phyloP scores from a whole-genome alignment of 495 filamentous ascomycete species.

The Talaromyces borbonicus region DNA sequence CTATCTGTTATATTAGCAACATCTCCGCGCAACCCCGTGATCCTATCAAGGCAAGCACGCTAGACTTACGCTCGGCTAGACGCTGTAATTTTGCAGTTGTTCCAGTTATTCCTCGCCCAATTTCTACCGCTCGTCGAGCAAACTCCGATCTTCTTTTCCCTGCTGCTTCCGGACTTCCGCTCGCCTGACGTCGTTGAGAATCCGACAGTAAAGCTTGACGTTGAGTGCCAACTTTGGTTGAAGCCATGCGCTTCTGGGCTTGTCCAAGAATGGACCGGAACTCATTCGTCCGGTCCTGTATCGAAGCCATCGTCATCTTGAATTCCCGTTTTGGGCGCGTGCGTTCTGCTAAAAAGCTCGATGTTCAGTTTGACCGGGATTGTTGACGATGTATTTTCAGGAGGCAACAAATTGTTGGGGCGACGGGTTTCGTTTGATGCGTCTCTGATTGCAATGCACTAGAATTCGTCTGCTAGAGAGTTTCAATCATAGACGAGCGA shows the following conservation, averaged over 20 bases:
- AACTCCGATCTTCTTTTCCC: slow-evolving; percentile 60
- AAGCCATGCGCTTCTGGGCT: slow-evolving; percentile 62
- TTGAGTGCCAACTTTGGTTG: slow-evolving; percentile 64
- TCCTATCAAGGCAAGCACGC: neutral
- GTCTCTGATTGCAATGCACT: neutral
- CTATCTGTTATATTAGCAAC: slow-evolving; percentile 28
- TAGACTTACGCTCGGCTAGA: slow-evolving; percentile 65
- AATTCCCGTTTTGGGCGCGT: neutral
- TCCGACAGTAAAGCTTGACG: slow-evolving; percentile 71
- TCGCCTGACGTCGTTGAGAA: slow-evolving; percentile 58
- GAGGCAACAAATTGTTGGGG: neutral
- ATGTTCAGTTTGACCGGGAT: no score
- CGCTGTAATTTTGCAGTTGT: slow-evolving; percentile 94
- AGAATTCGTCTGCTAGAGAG: no score
- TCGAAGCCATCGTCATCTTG: slow-evolving; percentile 55
- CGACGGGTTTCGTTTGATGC: neutral
- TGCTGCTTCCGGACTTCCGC: slow-evolving; percentile 45
- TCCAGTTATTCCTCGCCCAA: slow-evolving; percentile 78
- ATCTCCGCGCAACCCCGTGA: neutral
- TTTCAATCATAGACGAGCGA: no score
- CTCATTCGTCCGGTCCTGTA: slow-evolving; percentile 93
- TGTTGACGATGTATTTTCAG: neutral
- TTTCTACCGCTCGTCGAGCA: slow-evolving; percentile 78
- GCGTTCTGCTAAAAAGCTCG: no score
- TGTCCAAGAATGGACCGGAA: slow-evolving; percentile 83